Evolutionary conservation across 768 basidiomycete species (phyloP).

Genomic region (Mycena epipterygia): DNA sequence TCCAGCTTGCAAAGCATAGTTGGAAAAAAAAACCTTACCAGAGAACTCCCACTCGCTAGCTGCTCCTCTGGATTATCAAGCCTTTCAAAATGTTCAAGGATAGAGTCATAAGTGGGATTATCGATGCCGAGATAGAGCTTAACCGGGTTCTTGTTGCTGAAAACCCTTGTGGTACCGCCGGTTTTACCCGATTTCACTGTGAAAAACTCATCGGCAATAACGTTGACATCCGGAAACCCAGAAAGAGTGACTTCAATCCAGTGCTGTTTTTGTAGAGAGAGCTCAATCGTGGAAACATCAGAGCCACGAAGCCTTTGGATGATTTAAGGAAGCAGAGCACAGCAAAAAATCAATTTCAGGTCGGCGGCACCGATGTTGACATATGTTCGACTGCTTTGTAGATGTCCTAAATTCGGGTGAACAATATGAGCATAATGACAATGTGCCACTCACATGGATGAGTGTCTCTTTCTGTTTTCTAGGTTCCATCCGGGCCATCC

Average conservation of each 20-base stretch:
- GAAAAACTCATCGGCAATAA: constrained; percentile 10
- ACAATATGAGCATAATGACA: too few species aligned
- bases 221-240: constrained; percentile 1
- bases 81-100: neutral
- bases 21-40: too few species aligned
- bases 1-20: too few species aligned
- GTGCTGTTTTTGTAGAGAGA: neutral
- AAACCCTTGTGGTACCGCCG: neutral
- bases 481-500: neutral
- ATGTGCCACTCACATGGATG: neutral
- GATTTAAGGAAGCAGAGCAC: neutral
- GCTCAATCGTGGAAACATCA: neutral
- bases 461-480: neutral
- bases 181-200: neutral
- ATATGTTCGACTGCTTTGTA: neutral
- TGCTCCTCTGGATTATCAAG: constrained; percentile 1
- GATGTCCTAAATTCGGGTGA: neutral
- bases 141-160: constrained; percentile 2
- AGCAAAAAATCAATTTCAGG: neutral
- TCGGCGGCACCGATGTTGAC: constrained; percentile 6
- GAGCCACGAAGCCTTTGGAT: constrained; percentile 3
- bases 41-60: too few species aligned
- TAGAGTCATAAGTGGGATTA: neutral
- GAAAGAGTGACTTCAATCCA: neutral
- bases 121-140: constrained; percentile 2